A percentile compares a stretch with the other conserved stretches of the same genome.
Evolutionary conservation across 345 rosid genomes (phyloP).

Genomic region (Euphorbia tirucalli): DNA sequence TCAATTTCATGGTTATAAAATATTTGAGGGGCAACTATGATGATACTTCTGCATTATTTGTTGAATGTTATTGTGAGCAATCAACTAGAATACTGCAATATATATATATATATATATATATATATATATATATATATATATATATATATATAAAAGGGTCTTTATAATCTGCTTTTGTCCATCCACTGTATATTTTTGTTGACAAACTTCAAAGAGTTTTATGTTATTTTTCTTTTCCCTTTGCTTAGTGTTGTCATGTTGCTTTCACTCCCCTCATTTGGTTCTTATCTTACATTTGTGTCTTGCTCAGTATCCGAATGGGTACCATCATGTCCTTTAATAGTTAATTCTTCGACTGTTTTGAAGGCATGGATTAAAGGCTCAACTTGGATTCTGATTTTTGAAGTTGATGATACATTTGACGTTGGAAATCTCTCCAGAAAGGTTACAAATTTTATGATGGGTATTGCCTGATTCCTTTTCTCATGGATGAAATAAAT

Average conservation of each 20-base stretch:
- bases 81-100: background rate
- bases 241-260: background rate
- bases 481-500: conserved; percentile 6
- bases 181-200: background rate
- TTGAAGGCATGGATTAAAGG: conserved; percentile 86
- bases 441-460: conserved; percentile 63
- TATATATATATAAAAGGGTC: no score
- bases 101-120: no score
- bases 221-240: background rate
- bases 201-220: conserved; percentile 3
- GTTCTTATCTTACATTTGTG: no score
- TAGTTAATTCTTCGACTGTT: conserved; percentile 14
- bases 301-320: no score
- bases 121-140: no score
- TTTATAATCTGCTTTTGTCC: no score
- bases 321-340: conserved; percentile 1
- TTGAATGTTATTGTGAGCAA: background rate
- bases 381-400: conserved; percentile 80
- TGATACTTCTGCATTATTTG: conserved; percentile 1
- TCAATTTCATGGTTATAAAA: background rate
- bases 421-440: conserved; percentile 66
- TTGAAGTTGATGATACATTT: conserved; percentile 55
- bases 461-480: conserved; percentile 53
- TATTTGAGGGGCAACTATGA: background rate
- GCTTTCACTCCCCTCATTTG: no score